Percentiles rank a stretch among this genome's conserved stretches.
Conservation (phyloP, 371 early-diverging fungal species). For the Apophysomyces ossiformis region DNA sequence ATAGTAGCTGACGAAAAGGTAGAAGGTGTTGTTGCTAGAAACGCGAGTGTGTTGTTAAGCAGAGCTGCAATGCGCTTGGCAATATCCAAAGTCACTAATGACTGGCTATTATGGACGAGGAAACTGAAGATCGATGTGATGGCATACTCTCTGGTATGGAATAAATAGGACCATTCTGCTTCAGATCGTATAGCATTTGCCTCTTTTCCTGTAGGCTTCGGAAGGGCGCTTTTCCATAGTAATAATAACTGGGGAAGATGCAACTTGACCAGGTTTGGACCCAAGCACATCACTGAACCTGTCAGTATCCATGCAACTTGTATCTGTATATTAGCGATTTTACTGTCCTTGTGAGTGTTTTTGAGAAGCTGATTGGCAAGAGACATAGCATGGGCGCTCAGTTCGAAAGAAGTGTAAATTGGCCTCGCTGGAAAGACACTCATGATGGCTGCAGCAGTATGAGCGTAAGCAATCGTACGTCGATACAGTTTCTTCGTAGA, state of each 20-base stretch:
- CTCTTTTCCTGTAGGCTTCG: constrained; percentile 65
- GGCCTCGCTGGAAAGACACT: constrained; percentile 72
- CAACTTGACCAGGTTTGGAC: constrained; percentile 80
- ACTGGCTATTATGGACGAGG: constrained; percentile 68
- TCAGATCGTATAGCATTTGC: constrained; percentile 64
- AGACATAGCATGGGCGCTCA: constrained; percentile 77
- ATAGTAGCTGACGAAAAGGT: constrained; percentile 47
- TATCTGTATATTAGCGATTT: constrained; percentile 64
- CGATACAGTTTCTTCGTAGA: constrained; percentile 55
- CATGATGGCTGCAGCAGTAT: constrained; percentile 73
- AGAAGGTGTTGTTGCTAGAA: constrained; percentile 64
- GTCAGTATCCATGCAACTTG: constrained; percentile 86
- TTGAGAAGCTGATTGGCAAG: constrained; percentile 77
- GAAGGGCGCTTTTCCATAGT: constrained; percentile 71
- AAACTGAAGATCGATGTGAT: constrained; percentile 77
- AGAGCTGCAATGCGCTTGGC: constrained; percentile 81
- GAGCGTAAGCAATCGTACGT: constrained; percentile 67
- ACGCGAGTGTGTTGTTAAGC: constrained; percentile 77
- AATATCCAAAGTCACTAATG: constrained; percentile 75
- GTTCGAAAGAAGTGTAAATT: constrained; percentile 77
- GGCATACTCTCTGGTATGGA: constrained; percentile 74
- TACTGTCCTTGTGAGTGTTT: constrained; percentile 57
- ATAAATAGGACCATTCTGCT: constrained; percentile 68
- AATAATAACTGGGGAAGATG: constrained; percentile 81
- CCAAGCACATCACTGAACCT: constrained; percentile 79